Percentiles rank a stretch among this genome's conserved stretches.
These are phyloP conservation scores for Ceratocystis papillata DNA, from an alignment of 2,329 filamentous ascomycete species.

Conservation along the genomic window DNA sequence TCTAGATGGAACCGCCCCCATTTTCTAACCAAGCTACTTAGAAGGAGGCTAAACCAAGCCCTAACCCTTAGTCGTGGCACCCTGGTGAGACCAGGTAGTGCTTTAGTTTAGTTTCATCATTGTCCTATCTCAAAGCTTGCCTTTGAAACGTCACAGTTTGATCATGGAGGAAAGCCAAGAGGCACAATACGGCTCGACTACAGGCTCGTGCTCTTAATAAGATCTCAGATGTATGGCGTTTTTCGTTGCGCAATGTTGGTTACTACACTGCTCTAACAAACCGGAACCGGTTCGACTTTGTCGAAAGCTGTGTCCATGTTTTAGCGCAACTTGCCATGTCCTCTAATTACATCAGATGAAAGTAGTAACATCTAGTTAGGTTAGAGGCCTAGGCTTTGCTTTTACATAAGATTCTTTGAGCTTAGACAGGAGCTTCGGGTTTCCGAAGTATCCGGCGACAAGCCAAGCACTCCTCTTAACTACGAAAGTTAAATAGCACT, in stretches of 20 bases:
- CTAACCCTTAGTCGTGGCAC: not conserved
- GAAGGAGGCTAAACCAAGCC: not conserved
- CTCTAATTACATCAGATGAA: constrained; percentile 4
- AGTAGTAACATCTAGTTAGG: not conserved
- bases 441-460: not conserved
- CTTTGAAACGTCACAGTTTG: constrained; percentile 3
- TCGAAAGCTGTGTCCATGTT: not conserved
- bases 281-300: not conserved
- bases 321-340: not conserved
- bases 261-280: not conserved
- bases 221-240: not conserved
- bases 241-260: too few relatives aligned
- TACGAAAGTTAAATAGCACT: not conserved
- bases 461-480: not conserved
- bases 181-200: not conserved
- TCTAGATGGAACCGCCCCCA: not conserved
- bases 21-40: not conserved
- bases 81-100: not conserved
- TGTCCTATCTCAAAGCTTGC: not conserved
- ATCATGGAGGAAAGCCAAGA: not conserved
- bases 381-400: not conserved
- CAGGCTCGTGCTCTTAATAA: not conserved
- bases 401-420: not conserved
- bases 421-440: not conserved
- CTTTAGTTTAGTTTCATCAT: not conserved